A percentile compares a stretch with the other conserved stretches of the same genome.
These are phyloP conservation scores for Zalaria obscura DNA, from an alignment of 2,329 filamentous ascomycete species.

Conservation along the genomic window DNA sequence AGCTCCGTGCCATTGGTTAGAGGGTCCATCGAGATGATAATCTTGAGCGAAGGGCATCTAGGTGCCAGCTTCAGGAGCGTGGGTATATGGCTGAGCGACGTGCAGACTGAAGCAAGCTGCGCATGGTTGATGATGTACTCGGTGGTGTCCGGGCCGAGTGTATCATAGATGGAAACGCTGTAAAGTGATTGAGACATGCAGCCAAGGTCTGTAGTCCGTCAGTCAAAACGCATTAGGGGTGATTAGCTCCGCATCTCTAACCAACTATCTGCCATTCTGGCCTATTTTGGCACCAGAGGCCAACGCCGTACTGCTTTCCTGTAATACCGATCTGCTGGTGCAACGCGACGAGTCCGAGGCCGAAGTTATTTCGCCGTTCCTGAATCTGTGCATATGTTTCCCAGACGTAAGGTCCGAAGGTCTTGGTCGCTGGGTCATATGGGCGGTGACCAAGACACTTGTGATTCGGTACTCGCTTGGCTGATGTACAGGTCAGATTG, in stretches of 20 bases:
- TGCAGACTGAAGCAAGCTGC: conserved; percentile 58
- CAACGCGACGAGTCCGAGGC: conserved; percentile 71
- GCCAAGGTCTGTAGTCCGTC: conserved; percentile 51
- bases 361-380: conserved; percentile 67
- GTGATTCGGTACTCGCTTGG: conserved; percentile 47
- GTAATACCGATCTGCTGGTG: conserved; percentile 58
- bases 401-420: conserved; percentile 69
- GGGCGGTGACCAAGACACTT: conserved; percentile 68
- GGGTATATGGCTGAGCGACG: conserved; percentile 69
- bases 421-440: conserved; percentile 61
- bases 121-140: conserved; percentile 96
- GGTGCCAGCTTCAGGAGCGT: conserved; percentile 66
- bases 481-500: conserved; percentile 13
- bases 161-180: conserved; percentile 92
- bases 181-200: conserved; percentile 77
- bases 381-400: conserved; percentile 69
- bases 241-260: conserved; percentile 20
- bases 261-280: conserved; percentile 79
- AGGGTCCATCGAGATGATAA: conserved; percentile 77
- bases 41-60: conserved; percentile 65
- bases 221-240: conserved; percentile 1
- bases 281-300: conserved; percentile 76
- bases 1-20: conserved; percentile 62
- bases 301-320: conserved; percentile 56
- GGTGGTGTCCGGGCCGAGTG: conserved; percentile 75